Percentiles rank a stretch among this genome's conserved stretches.
Evolutionary conservation across 352 stramenopile species (phyloP).

Genomic region (Globisporangium abappressorium): DNA sequence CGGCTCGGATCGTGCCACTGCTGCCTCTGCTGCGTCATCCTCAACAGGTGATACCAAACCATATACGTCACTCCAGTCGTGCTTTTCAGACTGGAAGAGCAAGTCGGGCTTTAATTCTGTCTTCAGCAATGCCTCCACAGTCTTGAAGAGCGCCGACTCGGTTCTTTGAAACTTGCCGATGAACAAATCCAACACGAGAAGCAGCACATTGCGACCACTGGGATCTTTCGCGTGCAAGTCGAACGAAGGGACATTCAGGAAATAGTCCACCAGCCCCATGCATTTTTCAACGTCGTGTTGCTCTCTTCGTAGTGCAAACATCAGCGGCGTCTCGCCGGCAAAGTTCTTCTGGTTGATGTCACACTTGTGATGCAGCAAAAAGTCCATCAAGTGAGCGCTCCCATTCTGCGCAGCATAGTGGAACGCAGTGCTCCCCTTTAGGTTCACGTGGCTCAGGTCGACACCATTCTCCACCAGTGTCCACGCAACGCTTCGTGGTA

Average conservation of each 20-base stretch:
- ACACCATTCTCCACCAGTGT: slow-evolving; percentile 54
- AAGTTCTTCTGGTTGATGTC: slow-evolving; percentile 42
- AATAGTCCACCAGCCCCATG: slow-evolving; percentile 40
- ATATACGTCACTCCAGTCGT: slow-evolving; percentile 43
- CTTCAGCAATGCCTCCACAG: background rate
- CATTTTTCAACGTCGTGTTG: slow-evolving; percentile 22
- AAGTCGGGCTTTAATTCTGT: background rate
- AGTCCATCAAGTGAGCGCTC: slow-evolving; percentile 59
- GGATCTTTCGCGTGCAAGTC: slow-evolving; percentile 38
- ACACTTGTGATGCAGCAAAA: slow-evolving; percentile 52
- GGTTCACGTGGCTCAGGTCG: slow-evolving; percentile 26
- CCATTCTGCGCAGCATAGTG: slow-evolving; percentile 53
- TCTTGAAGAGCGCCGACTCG: background rate
- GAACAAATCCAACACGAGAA: background rate
- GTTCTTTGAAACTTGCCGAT: background rate
- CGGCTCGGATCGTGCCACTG: slow-evolving; percentile 40
- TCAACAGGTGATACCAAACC: slow-evolving; percentile 28
- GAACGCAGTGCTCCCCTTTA: slow-evolving; percentile 37
- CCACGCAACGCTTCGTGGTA: slow-evolving; percentile 55
- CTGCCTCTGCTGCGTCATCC: slow-evolving; percentile 28
- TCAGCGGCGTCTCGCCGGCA: slow-evolving; percentile 40
- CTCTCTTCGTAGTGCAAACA: slow-evolving; percentile 41
- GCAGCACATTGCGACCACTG: slow-evolving; percentile 3
- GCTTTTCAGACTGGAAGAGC: background rate
- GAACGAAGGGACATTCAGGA: slow-evolving; percentile 28